Percentiles rank a stretch among this genome's conserved stretches.
phyloP scores from a whole-genome alignment of 257 asterid genomes.

The Fraxinus anomala region DNA sequence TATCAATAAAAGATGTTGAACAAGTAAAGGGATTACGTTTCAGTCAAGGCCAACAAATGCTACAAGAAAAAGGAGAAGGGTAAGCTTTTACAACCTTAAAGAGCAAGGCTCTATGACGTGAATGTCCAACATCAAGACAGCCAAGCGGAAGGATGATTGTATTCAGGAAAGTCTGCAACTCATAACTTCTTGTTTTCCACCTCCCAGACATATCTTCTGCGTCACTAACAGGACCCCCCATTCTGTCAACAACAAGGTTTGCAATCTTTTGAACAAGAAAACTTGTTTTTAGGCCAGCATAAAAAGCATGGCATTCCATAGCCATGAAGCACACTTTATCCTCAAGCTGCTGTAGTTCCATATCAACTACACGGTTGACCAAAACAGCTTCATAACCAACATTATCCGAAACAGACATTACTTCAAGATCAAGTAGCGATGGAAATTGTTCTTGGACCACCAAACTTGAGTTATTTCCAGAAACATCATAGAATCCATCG shows the following conservation, averaged over 20 bases:
- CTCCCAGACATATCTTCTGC: conserved; percentile 83
- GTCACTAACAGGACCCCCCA: conserved; percentile 94
- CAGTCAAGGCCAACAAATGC: not conserved
- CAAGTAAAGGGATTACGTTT: not conserved
- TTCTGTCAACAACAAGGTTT: conserved; percentile 68
- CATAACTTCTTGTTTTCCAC: conserved; percentile 74
- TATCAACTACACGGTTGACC: conserved; percentile 70
- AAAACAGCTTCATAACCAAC: conserved; percentile 72
- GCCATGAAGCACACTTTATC: conserved; percentile 69
- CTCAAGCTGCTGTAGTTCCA: conserved; percentile 76
- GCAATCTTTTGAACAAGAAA: conserved; percentile 77
- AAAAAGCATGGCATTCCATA: conserved; percentile 52
- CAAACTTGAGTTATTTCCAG: conserved; percentile 65
- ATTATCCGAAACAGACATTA: conserved; percentile 56
- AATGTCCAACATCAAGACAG: conserved; percentile 89
- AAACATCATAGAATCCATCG: conserved; percentile 94
- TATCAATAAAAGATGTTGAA: not conserved
- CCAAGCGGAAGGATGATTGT: conserved; percentile 79
- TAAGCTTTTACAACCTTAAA: conserved; percentile 70
- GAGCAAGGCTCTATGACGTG: conserved; percentile 96
- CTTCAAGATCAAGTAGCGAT: conserved; percentile 64
- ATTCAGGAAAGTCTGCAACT: conserved; percentile 51
- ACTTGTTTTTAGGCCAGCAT: conserved; percentile 49
- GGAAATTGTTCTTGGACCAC: conserved; percentile 74
- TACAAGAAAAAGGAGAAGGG: conserved; percentile 23